Percentiles rank a stretch among this genome's conserved stretches.
phyloP scores from a whole-genome alignment of 345 rosid genomes.

The Syzygium aromaticum region DNA sequence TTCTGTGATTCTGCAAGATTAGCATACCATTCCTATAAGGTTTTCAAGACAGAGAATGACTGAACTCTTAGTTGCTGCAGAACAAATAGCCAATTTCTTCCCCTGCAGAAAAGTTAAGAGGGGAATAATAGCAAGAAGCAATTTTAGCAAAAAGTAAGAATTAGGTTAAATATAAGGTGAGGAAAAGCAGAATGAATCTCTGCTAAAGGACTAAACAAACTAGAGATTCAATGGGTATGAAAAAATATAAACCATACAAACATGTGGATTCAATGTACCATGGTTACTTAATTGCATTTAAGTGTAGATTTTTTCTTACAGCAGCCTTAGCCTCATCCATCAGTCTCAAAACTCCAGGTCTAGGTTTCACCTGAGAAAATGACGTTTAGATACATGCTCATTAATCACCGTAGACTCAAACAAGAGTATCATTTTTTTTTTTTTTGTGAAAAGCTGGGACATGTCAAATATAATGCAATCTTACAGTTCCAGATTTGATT shows the following conservation, averaged over 20 bases:
- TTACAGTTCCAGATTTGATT: conserved; percentile 89
- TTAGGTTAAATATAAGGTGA: not conserved
- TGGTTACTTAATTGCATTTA: not conserved
- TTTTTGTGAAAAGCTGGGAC: not conserved
- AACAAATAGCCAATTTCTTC: conserved; percentile 74
- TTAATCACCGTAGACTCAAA: not conserved
- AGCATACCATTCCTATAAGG: conserved; percentile 66
- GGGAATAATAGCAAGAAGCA: not conserved
- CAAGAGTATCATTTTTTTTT: not conserved
- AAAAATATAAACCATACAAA: not conserved
- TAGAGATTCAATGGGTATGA: not conserved
- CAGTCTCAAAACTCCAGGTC: conserved; percentile 83
- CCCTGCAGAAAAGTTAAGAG: conserved; percentile 31
- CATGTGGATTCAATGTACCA: not conserved
- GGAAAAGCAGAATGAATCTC: not conserved
- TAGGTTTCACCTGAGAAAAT: conserved; percentile 63
- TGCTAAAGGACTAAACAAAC: not conserved
- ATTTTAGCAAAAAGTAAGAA: not conserved
- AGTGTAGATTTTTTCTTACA: conserved; percentile 31
- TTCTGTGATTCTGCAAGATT: not conserved
- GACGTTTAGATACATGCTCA: not conserved
- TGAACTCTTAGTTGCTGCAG: conserved; percentile 98
- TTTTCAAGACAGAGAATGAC: conserved; percentile 86
- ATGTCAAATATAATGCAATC: conserved; percentile 2
- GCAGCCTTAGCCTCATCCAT: conserved; percentile 95